Conservation (phyloP, 768 basidiomycete genomes). For the Boletus reticulatus region DNA sequence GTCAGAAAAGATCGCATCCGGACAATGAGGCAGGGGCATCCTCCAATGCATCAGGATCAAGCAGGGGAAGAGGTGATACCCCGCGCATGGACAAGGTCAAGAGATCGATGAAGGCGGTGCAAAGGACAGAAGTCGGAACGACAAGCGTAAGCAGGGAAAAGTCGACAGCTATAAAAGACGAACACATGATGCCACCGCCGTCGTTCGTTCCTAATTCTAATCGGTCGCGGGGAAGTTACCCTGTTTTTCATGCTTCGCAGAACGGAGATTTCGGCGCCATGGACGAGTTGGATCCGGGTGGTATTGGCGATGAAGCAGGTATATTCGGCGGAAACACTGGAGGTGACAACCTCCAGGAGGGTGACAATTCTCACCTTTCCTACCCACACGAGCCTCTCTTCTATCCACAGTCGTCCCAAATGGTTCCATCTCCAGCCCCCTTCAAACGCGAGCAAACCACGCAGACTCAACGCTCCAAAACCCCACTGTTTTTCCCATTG, state of each 20-base stretch:
- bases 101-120: slow-evolving; percentile 38
- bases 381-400: slow-evolving; percentile 18
- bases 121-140: slow-evolving; percentile 24
- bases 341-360: slow-evolving; percentile 1
- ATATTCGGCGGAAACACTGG: not conserved
- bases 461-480: slow-evolving; percentile 10
- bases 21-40: slow-evolving; percentile 28
- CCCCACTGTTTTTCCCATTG: slow-evolving; percentile 43
- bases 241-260: slow-evolving; percentile 16
- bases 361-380: slow-evolving; percentile 1
- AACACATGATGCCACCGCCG: slow-evolving; percentile 43
- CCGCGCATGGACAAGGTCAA: slow-evolving; percentile 46
- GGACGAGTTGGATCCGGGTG: slow-evolving; percentile 6
- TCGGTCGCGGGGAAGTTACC: slow-evolving; percentile 8
- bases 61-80: slow-evolving; percentile 30
- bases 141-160: slow-evolving; percentile 9
- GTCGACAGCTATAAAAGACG: slow-evolving; percentile 15
- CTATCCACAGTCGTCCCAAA: slow-evolving; percentile 26
- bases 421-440: slow-evolving; percentile 3
- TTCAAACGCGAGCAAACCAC: not conserved
- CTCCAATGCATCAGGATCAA: slow-evolving; percentile 23
- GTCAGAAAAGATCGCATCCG: slow-evolving; percentile 21
- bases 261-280: slow-evolving; percentile 13
- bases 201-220: slow-evolving; percentile 17
- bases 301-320: not conserved